phyloP scores from a whole-genome alignment of 2,329 filamentous ascomycete genomes.

The Botrytis elliptica region DNA sequence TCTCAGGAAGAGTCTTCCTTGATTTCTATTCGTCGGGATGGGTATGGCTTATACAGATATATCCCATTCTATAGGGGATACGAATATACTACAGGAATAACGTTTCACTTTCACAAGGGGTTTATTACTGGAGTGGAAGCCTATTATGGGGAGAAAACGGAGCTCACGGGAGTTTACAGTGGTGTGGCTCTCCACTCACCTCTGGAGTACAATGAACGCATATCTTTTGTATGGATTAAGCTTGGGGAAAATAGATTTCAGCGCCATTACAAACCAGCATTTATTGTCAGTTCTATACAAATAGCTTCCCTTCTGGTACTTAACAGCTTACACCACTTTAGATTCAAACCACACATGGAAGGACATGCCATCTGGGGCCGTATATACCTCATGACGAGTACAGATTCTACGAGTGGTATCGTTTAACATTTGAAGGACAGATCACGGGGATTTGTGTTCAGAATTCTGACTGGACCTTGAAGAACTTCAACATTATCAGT shows the following conservation, averaged over 20 bases:
- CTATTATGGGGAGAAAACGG: background rate
- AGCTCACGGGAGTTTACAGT: background rate
- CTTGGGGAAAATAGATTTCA: background rate
- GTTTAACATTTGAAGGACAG: background rate
- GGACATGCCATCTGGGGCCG: background rate
- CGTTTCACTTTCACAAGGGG: background rate
- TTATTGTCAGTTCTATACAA: background rate
- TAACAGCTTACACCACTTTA: background rate
- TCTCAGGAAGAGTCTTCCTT: background rate
- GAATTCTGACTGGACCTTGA: background rate
- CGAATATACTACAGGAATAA: background rate
- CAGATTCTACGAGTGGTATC: background rate
- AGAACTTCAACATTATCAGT: background rate
- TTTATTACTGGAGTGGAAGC: background rate
- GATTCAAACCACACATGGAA: background rate
- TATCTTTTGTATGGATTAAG: background rate
- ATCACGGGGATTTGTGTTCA: background rate
- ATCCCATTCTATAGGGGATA: background rate
- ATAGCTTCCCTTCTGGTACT: background rate
- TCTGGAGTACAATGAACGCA: background rate
- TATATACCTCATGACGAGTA: background rate
- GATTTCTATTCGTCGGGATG: background rate
- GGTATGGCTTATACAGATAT: background rate
- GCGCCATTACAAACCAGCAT: background rate
- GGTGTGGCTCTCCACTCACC: background rate